Evolutionary conservation across 2,329 filamentous ascomycete genomes (phyloP), one percentile per base, ranked within the genome.

Genomic region (Cephalotrichum gorgonifer): DNA sequence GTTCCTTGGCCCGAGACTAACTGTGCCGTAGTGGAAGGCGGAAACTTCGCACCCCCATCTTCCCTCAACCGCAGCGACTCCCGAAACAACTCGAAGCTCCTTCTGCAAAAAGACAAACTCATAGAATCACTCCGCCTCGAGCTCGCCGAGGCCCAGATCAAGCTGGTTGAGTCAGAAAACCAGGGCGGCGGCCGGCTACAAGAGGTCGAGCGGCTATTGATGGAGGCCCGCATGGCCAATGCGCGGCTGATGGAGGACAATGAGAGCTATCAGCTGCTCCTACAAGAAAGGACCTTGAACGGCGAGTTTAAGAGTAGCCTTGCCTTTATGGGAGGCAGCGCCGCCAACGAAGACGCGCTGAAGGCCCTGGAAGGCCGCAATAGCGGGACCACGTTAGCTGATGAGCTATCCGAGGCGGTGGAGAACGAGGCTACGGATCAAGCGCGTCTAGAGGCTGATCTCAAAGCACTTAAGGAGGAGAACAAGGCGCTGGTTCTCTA

Each of bases 181-280:
- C 82, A 86, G 65, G 91, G 89, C 47, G 91, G 90, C 48, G 89
- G 88, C 43, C 83, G 86, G 26, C 72, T 95, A 60, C 86, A 88
- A 56, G 88, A 95, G 65, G 78, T 97, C n/a, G 90, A 97, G 68
- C 85, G 86, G 58, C 80, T 87, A 55, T 78, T 97, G 47, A 82
- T 96, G 68, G 91, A 97, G 62, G 85, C 88, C 35, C 88, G 90
- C 59, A 93, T 97, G 85, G 86, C 89, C 56, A 98, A 97, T 62
- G 93, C 93, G 50, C 81, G 90, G 43, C 73, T 98, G 54, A 93
- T 96, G 86, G 93, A 98, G 68, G 93, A 98, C 66, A 97, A 97
- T 60, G 93, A 98, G 68, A 95, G 89, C 68, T 98, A 95, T 67
- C 91, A 97, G 67, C 78, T 97, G 33, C 80, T 98, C 17, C 80